A percentile compares a stretch with the other conserved stretches of the same genome.
Evolutionary conservation across 2,329 filamentous ascomycete genomes (phyloP).

Genomic region (Cadophora gregata): DNA sequence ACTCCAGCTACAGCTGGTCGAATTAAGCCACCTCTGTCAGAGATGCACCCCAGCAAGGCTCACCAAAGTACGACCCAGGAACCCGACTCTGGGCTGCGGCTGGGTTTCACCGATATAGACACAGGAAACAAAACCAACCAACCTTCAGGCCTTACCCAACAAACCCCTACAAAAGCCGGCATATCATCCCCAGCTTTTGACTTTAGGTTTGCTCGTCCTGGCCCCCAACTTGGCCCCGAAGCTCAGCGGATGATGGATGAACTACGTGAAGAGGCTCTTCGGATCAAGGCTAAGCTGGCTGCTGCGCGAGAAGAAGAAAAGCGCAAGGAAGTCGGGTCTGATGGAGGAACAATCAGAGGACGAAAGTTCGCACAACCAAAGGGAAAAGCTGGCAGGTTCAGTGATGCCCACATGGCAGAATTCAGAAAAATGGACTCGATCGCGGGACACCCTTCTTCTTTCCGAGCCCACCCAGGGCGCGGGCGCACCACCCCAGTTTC

Average conservation of each 20-base stretch:
- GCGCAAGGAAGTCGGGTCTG: conserved; percentile 51
- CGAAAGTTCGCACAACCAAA: conserved; percentile 83
- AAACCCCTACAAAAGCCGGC: conserved; percentile 67
- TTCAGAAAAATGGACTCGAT: conserved; percentile 99
- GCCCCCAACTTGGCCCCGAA: conserved; percentile 64
- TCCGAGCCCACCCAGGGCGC: conserved; percentile 63
- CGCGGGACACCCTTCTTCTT: conserved; percentile 81
- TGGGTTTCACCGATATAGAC: conserved; percentile 79
- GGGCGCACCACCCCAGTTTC: conserved; percentile 58
- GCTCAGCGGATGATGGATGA: conserved; percentile 68
- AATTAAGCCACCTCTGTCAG: conserved; percentile 73
- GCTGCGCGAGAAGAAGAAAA: conserved; percentile 64
- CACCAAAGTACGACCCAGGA: conserved; percentile 77
- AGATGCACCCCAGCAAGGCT: conserved; percentile 91
- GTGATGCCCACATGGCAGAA: conserved; percentile 81
- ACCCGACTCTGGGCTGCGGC: conserved; percentile 78
- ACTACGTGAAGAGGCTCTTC: conserved; percentile 73
- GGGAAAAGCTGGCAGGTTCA: conserved; percentile 79
- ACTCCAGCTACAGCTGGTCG: conserved; percentile 71
- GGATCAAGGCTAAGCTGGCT: conserved; percentile 72
- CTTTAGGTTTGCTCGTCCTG: conserved; percentile 64
- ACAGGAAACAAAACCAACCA: conserved; percentile 46
- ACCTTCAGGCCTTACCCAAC: conserved; percentile 53
- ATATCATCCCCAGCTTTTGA: conserved; percentile 66
- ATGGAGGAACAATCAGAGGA: conserved; percentile 48